Base-by-base conservation (phyloP, 352 stramenopile genomes). In the Elongisporangium prolatum region DNA sequence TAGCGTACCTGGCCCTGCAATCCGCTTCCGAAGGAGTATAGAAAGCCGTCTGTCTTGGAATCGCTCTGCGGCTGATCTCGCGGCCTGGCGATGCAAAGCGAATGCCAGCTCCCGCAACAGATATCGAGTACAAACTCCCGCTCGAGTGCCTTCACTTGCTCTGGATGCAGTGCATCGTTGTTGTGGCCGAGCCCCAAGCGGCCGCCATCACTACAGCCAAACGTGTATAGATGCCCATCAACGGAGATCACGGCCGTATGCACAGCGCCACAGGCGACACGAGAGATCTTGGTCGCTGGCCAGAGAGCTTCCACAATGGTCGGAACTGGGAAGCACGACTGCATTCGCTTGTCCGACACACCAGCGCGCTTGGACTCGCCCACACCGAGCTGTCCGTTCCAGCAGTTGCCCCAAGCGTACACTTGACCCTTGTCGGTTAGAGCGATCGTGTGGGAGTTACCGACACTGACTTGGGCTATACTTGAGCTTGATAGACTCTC, bases 161-260 rank as follows among this genome's bases (percentile, higher is more conserved):
- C 68, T 5, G 82, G 82, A 18, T 77, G 69, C 2, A 72, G 63
- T 13, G 70, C 54, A 47, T 89, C 76, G 4, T 64, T 57, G 14
- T 69, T 75, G 3, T 20, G 67, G 6, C 90, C 89, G 4, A 97
- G 71, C 17, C 94, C 94, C 7, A 98, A 73, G 2, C 91, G 76
- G 0, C 94, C 94, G 21, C 91, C 93, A 59, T 98, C 92, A 14
- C 89, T 80, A 59, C 89, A 97, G 14, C 94, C 94, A 60, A 91
- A 95, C 16, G 72, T 93, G 61, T 82, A 95, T 21, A 95, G 66
- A 49, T 87, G 72, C 0, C 84, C 86, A 5, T 84, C 59, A 5
- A 65, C 48, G 2, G 74, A 74, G 49, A 93, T 68, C 11, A 75
- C 80, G 9, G 71, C 86, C 4, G 82, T 93, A 59, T 97, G 90